Evolutionary conservation across 805 yeast species (phyloP).

Genomic region (Ogataea saltuana): DNA sequence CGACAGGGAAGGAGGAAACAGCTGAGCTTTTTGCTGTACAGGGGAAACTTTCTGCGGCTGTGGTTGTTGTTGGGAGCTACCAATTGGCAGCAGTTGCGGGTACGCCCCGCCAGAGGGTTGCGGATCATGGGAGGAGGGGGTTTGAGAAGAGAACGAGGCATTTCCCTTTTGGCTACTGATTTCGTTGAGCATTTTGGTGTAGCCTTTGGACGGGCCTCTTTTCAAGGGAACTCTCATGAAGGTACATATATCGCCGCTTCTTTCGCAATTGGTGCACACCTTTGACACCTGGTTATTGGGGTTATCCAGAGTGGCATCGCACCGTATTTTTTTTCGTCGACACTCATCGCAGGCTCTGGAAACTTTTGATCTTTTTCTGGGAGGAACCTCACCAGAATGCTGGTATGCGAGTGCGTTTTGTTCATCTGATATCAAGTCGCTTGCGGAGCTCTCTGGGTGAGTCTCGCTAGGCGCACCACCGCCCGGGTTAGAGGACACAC

Average conservation of each 20-base stretch:
- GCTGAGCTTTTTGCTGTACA: conserved; percentile 8
- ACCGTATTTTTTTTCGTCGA: conserved; percentile 68
- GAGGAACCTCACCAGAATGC: conserved; percentile 19
- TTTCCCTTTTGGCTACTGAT: conserved; percentile 33
- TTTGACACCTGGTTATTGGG: conserved; percentile 49
- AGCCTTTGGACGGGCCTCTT: conserved; percentile 80
- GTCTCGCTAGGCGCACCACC: neutral
- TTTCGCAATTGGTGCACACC: conserved; percentile 62
- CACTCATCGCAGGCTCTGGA: conserved; percentile 84
- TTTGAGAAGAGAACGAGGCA: neutral
- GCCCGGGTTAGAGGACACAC: neutral
- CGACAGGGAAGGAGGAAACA: conserved; percentile 5
- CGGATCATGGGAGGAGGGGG: conserved; percentile 8
- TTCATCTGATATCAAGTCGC: neutral
- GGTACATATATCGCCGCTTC: conserved; percentile 60
- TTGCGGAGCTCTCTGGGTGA: neutral
- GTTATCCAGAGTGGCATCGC: conserved; percentile 58
- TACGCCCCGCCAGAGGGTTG: conserved; percentile 6
- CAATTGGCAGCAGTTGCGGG: conserved; percentile 16
- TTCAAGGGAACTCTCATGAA: conserved; percentile 73
- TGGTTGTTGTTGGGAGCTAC: conserved; percentile 17
- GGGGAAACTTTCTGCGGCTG: conserved; percentile 9
- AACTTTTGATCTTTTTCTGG: conserved; percentile 66
- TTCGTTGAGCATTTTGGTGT: conserved; percentile 42
- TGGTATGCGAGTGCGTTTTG: neutral